Evolutionary conservation across 257 asterid species (phyloP).

Genomic region (Penstemon davidsonii): DNA sequence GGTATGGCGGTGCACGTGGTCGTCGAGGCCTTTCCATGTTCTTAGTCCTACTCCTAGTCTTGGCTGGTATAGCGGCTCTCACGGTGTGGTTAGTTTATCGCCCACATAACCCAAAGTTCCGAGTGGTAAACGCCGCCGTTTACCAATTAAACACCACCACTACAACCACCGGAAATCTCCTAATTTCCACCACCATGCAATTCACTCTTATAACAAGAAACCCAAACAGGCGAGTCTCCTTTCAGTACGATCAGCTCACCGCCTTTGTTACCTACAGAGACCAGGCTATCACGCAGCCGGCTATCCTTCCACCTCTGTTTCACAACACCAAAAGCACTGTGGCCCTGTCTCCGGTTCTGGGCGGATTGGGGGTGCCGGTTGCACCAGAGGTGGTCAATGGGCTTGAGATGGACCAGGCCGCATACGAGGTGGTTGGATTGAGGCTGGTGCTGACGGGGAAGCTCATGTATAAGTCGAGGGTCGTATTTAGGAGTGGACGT

Average conservation of each 20-base stretch:
- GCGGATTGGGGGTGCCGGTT: slow-evolving; percentile 51
- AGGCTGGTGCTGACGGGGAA: slow-evolving; percentile 52
- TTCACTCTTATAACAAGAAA: slow-evolving; percentile 57
- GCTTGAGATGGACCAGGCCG: slow-evolving; percentile 42
- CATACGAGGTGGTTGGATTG: slow-evolving; percentile 58
- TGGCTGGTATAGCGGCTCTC: slow-evolving; percentile 49
- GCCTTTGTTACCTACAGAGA: slow-evolving; percentile 51
- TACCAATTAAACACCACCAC: slow-evolving; percentile 47
- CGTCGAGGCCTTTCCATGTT: slow-evolving; percentile 29
- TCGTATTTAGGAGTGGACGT: slow-evolving; percentile 27
- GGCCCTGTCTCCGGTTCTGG: slow-evolving; percentile 60
- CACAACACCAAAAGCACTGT: slow-evolving; percentile 60
- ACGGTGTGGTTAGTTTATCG: slow-evolving; percentile 55
- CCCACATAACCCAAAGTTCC: slow-evolving; percentile 57
- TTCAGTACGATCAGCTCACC: slow-evolving; percentile 51
- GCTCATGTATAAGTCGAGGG: slow-evolving; percentile 49
- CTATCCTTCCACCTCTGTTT: slow-evolving; percentile 49
- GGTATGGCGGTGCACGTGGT: neutral
- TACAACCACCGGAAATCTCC: slow-evolving; percentile 25
- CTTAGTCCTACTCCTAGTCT: slow-evolving; percentile 33
- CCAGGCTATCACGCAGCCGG: slow-evolving; percentile 53
- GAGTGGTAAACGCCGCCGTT: slow-evolving; percentile 52
- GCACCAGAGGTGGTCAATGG: slow-evolving; percentile 45
- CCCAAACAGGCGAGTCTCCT: slow-evolving; percentile 54
- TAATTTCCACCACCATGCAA: slow-evolving; percentile 54